These are phyloP conservation scores for Moesziomyces sp. DNA, from an alignment of 1,284 basidiomycete species.

Conservation along the genomic window DNA sequence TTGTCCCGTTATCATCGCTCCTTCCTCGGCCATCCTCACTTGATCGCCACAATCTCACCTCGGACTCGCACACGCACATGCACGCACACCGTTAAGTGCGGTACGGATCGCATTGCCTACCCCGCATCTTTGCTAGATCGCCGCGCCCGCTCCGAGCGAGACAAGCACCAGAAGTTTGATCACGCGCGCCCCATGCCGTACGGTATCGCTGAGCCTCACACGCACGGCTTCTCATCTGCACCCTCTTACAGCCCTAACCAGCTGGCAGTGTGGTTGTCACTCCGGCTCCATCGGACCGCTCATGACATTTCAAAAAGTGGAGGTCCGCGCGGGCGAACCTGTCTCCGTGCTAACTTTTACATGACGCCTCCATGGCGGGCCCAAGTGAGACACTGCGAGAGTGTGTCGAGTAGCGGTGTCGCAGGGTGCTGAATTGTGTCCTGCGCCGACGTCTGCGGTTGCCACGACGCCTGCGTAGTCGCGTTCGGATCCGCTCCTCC, in stretches of 20 bases:
- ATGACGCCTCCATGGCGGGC: constrained; percentile 28
- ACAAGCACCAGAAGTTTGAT: not conserved
- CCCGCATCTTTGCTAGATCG: constrained; percentile 18
- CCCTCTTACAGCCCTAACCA: no score
- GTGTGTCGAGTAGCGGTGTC: constrained; percentile 31
- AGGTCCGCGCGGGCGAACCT: no score
- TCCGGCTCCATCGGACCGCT: not conserved
- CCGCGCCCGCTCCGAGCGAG: constrained; percentile 19
- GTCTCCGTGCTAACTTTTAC: not conserved
- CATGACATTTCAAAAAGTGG: not conserved
- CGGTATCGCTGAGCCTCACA: not conserved
- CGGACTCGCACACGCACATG: no score
- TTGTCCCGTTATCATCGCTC: not conserved
- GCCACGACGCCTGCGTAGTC: not conserved
- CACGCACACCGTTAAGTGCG: not conserved
- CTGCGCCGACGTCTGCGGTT: not conserved
- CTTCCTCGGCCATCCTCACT: not conserved
- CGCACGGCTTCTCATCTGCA: no score
- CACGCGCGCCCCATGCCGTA: no score
- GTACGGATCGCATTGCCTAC: not conserved
- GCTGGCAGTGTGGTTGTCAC: no score
- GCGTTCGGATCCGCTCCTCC: not conserved
- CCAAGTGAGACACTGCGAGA: constrained; percentile 34
- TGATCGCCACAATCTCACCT: no score
- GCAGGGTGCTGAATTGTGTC: constrained; percentile 30